Percentiles rank a stretch among this genome's conserved stretches.
These are phyloP conservation scores for Colletotrichum sp. DNA, from an alignment of 2,329 filamentous ascomycete species.

Conservation along the genomic window DNA sequence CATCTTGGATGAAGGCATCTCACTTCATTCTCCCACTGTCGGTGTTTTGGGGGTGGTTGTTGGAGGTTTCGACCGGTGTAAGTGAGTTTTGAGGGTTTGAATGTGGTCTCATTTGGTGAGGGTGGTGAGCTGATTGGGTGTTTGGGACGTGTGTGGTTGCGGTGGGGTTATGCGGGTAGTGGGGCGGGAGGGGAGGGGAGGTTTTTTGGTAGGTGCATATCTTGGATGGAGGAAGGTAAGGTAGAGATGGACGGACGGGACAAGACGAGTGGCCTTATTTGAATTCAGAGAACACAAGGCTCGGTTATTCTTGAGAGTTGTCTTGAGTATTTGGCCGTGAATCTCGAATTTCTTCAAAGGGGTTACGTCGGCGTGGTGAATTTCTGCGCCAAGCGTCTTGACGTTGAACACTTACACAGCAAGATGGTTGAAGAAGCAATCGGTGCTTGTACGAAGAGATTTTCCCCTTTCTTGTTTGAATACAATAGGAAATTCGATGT, in stretches of 20 bases:
- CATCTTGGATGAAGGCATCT: neutral
- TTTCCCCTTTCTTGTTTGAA: neutral
- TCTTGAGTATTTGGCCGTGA: neutral
- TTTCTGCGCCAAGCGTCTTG: neutral
- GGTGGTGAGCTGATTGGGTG: constrained; percentile 13
- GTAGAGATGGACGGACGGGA: neutral
- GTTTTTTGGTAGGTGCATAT: neutral
- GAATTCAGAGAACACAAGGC: neutral
- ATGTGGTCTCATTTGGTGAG: neutral
- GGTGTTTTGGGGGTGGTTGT: neutral
- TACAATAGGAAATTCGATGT: neutral
- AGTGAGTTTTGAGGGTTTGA: neutral
- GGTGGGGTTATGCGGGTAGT: neutral
- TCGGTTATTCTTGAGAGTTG: neutral
- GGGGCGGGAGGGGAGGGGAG: neutral
- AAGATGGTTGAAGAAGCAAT: neutral
- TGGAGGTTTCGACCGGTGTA: neutral
- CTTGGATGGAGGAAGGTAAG: neutral
- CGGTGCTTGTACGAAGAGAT: neutral
- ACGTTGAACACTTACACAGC: neutral
- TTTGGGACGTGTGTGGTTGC: neutral
- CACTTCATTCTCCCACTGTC: neutral
- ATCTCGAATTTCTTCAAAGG: neutral
- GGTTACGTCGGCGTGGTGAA: neutral
- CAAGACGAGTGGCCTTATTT: neutral